Conservation (phyloP, 2,329 filamentous ascomycete species). For the Endoconidiophora polonica region DNA sequence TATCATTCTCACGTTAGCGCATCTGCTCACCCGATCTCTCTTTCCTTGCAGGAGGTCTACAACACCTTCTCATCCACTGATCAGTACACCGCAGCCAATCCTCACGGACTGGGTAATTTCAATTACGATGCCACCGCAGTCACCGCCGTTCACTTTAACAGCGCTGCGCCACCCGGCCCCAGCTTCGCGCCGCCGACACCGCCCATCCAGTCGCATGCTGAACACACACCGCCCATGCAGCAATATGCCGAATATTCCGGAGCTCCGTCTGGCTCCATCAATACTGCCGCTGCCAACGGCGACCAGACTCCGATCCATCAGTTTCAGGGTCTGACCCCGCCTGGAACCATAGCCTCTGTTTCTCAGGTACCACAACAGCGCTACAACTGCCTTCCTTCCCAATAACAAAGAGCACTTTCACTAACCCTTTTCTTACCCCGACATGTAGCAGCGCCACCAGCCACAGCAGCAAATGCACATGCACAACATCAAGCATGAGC, state of each 20-base stretch:
- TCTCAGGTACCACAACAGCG: not conserved
- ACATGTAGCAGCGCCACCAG: not conserved
- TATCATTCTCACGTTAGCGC: not conserved
- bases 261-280: no score
- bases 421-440: no score
- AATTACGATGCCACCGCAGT: constrained; percentile 3
- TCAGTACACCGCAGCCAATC: not conserved
- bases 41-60: constrained; percentile 6
- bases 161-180: not conserved
- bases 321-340: constrained; percentile 17
- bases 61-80: constrained; percentile 1
- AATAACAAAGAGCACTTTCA: no score
- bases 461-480: constrained; percentile 13
- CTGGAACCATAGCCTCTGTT: constrained; percentile 15
- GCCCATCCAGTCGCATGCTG: constrained; percentile 11
- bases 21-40: constrained; percentile 1
- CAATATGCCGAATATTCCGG: not conserved
- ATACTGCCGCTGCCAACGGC: not conserved
- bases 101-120: not conserved
- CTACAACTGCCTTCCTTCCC: not conserved
- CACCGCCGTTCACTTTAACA: not conserved
- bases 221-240: constrained; percentile 7
- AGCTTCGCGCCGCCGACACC: constrained; percentile 9
- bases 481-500: constrained; percentile 22
- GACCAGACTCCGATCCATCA: not conserved